Percentiles rank a stretch among this genome's conserved stretches.
Evolutionary conservation across 345 rosid species (phyloP).

Genomic region (Anacardium occidentale): DNA sequence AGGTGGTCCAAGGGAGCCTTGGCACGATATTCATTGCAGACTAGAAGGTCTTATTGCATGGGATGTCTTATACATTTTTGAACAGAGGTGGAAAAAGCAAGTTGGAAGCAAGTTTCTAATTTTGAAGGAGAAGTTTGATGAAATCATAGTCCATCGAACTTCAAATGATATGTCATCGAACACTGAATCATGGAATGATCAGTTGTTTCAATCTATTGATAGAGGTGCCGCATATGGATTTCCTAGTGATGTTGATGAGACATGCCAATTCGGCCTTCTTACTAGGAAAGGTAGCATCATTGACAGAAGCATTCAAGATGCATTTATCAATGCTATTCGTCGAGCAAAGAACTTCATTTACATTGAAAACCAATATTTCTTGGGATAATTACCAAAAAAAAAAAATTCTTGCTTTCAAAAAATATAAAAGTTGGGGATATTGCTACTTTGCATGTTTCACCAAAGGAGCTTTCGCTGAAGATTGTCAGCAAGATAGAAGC

Average conservation of each 20-base stretch:
- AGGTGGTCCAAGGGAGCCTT: conserved; percentile 95
- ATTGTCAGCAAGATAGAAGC: conserved; percentile 75
- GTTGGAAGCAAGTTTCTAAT: conserved; percentile 33
- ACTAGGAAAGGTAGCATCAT: conserved; percentile 55
- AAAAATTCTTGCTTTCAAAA: no score
- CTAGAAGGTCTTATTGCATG: conserved; percentile 86
- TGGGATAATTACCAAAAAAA: no score
- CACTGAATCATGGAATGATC: conserved; percentile 57
- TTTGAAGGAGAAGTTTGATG: conserved; percentile 27
- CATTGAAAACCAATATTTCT: conserved; percentile 83
- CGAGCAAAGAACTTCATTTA: conserved; percentile 73
- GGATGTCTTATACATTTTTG: conserved; percentile 86
- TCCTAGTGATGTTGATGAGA: conserved; percentile 38
- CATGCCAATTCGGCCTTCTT: conserved; percentile 45
- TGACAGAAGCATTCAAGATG: conserved; percentile 82
- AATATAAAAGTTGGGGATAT: conserved; percentile 50
- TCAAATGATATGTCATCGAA: conserved; percentile 18
- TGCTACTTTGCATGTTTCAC: conserved; percentile 63
- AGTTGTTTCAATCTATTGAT: conserved; percentile 69
- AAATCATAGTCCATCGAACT: conserved; percentile 29
- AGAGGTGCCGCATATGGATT: conserved; percentile 45
- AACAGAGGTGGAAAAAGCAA: conserved; percentile 88
- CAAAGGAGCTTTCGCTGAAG: conserved; percentile 76
- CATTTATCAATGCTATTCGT: conserved; percentile 70
- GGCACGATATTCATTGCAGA: conserved; percentile 92